Evolutionary conservation across 192 early-diverging fungal genomes (phyloP).

Genomic region (Coemansia sp.): DNA sequence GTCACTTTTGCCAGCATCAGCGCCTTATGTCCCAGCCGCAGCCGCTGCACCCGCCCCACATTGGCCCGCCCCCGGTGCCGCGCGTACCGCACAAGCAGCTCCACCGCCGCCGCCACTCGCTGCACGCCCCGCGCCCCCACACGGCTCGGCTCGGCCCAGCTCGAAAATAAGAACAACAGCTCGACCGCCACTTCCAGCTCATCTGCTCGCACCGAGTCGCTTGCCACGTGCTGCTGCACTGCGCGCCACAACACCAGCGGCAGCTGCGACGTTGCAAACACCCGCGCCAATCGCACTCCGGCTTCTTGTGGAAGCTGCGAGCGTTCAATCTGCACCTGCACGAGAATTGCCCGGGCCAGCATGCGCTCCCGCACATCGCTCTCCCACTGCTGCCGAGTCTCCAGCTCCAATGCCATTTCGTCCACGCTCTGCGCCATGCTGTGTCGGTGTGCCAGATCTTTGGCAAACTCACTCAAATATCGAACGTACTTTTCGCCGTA

Average conservation of each 20-base stretch:
- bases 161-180: constrained; percentile 36
- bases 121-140: constrained; percentile 9
- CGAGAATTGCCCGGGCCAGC: constrained; percentile 33
- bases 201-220: constrained; percentile 15
- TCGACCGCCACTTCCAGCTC: constrained; percentile 45
- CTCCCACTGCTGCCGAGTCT: constrained; percentile 18
- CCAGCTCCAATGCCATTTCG: constrained; percentile 4
- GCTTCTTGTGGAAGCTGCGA: constrained; percentile 6
- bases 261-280: constrained; percentile 30
- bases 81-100: constrained; percentile 35
- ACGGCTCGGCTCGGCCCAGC: constrained; percentile 7
- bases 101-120: constrained; percentile 27
- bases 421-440: background rate
- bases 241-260: constrained; percentile 17
- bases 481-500: background rate
- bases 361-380: constrained; percentile 20
- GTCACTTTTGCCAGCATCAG: constrained; percentile 37
- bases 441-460: background rate
- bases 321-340: constrained; percentile 19
- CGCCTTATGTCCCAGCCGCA: constrained; percentile 47
- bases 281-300: constrained; percentile 7
- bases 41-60: constrained; percentile 33
- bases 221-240: constrained; percentile 1
- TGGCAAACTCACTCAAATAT: background rate
- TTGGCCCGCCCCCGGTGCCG: constrained; percentile 9